phyloP scores from a whole-genome alignment of 371 early-diverging fungal species.

The Dinochytrium kinnereticum region DNA sequence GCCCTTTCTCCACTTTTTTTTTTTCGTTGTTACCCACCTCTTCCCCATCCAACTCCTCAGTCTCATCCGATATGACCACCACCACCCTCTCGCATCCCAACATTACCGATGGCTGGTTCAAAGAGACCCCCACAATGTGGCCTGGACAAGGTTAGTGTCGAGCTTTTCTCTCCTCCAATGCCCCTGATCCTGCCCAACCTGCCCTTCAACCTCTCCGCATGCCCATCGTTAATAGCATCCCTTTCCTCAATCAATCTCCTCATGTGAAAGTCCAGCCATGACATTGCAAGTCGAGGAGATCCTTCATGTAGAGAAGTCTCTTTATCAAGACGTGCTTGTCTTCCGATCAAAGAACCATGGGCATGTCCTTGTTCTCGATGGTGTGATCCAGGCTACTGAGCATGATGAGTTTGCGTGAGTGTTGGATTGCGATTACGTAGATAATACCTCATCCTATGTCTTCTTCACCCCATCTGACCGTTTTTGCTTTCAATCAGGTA shows the following conservation, averaged over 20 bases:
- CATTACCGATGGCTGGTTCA: slow-evolving; percentile 95
- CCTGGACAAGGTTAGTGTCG: slow-evolving; percentile 89
- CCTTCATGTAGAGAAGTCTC: slow-evolving; percentile 89
- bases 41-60: neutral
- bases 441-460: no score
- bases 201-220: no score
- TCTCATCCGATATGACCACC: neutral
- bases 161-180: neutral
- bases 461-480: no score
- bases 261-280: slow-evolving; percentile 70
- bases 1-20: slow-evolving; percentile 7
- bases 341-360: slow-evolving; percentile 94
- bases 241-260: no score
- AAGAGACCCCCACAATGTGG: slow-evolving; percentile 91
- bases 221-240: neutral
- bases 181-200: neutral
- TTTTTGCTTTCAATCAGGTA: slow-evolving; percentile 60
- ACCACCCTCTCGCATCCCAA: slow-evolving; percentile 69
- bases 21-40: neutral
- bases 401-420: slow-evolving; percentile 95
- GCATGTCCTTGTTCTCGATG: slow-evolving; percentile 94
- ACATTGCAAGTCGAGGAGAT: slow-evolving; percentile 91
- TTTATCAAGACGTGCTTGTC: slow-evolving; percentile 95
- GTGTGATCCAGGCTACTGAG: slow-evolving; percentile 96
- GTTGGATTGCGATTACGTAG: neutral